These are phyloP conservation scores for Calonectria fujianensis DNA, from an alignment of 2,329 filamentous ascomycete genomes.

Conservation along the genomic window DNA sequence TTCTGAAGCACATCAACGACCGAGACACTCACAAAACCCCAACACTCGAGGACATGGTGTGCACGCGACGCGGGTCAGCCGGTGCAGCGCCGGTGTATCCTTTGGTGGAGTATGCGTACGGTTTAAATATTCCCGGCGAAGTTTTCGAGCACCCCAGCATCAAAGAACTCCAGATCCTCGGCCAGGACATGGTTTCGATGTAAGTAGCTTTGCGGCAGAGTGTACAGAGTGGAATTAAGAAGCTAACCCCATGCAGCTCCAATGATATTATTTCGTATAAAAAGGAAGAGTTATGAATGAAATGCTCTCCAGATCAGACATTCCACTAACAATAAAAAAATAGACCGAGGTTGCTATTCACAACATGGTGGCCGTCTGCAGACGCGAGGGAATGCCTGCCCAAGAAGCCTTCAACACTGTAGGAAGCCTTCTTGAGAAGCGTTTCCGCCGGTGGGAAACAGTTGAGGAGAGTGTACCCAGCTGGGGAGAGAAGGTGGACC, in stretches of 20 bases:
- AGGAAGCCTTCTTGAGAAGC: not conserved
- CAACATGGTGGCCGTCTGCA: conserved; percentile 21
- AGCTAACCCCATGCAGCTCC: not conserved
- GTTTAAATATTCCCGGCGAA: not conserved
- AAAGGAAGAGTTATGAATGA: not conserved
- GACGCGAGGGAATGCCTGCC: conserved; percentile 14
- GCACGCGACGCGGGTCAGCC: not conserved
- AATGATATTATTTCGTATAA: conserved; percentile 19
- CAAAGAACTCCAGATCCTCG: conserved; percentile 8
- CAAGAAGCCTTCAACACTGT: conserved; percentile 20
- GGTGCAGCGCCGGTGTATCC: not conserved
- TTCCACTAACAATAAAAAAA: not conserved
- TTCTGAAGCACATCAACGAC: not conserved
- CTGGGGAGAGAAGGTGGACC: conserved; percentile 10
- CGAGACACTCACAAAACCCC: not conserved
- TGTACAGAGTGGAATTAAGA: not conserved
- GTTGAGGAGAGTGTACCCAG: not conserved
- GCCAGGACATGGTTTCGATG: conserved; percentile 24
- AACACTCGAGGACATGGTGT: conserved; percentile 5
- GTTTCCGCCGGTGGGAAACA: conserved; percentile 10
- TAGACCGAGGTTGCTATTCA: not conserved
- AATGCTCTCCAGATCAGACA: not conserved
- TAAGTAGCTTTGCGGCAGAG: not conserved
- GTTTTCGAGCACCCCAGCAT: conserved; percentile 11
- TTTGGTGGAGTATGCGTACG: conserved; percentile 8